phyloP scores from a whole-genome alignment of 2,329 filamentous ascomycete species.

The Epichloe coenophiala region DNA sequence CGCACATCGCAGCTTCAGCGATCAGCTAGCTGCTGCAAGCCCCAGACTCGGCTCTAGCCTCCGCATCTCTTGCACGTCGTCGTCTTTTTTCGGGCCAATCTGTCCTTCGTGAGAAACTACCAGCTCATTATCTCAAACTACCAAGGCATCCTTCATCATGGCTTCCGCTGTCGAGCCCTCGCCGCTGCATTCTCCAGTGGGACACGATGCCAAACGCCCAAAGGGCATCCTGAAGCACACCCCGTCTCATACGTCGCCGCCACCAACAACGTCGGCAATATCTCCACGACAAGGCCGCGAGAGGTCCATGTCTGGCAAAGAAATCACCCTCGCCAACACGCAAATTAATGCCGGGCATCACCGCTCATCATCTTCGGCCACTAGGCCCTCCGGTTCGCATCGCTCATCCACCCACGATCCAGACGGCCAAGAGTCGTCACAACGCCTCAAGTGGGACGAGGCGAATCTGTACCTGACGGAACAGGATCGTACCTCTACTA shows the following conservation, averaged over 20 bases:
- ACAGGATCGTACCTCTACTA: conserved; percentile 85
- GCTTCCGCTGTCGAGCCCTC: conserved; percentile 25
- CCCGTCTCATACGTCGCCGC: conserved; percentile 44
- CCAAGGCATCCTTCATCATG: conserved; percentile 17
- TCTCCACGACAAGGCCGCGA: conserved; percentile 23
- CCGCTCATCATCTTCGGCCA: conserved; percentile 64
- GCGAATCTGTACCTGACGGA: conserved; percentile 95
- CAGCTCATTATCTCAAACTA: not conserved
- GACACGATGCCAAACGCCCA: conserved; percentile 28
- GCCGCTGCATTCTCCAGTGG: conserved; percentile 28
- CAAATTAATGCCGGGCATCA: conserved; percentile 85
- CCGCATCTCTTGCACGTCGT: not conserved
- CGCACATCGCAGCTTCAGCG: not conserved
- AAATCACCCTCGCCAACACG: conserved; percentile 87
- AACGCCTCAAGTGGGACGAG: conserved; percentile 94
- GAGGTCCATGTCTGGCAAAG: conserved; percentile 53
- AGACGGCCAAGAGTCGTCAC: conserved; percentile 38
- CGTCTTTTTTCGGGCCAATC: not conserved
- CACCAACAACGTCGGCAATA: conserved; percentile 31
- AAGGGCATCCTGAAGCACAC: conserved; percentile 80
- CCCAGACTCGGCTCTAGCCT: not conserved
- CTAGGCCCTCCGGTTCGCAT: conserved; percentile 50
- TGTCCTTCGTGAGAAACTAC: not conserved
- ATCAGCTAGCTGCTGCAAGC: not conserved
- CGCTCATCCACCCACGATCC: conserved; percentile 49